Percentiles rank a stretch among this genome's conserved stretches.
Conservation (phyloP, 2,329 filamentous ascomycete genomes). For the Thelonectria discophora region DNA sequence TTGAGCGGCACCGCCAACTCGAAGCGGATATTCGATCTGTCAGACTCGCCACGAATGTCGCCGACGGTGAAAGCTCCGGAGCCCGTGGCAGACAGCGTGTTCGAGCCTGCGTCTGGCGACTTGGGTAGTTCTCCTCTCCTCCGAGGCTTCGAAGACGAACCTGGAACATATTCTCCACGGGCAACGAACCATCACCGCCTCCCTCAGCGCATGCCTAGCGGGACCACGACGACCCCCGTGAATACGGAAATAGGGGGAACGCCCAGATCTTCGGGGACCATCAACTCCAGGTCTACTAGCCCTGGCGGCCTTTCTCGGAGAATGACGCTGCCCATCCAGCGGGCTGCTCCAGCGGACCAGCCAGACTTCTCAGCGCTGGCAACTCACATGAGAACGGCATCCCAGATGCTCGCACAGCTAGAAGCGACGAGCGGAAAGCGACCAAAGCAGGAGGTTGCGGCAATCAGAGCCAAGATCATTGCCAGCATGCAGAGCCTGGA, state of each 20-base stretch:
- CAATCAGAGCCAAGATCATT: constrained; percentile 86
- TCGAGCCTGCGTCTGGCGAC: constrained; percentile 83
- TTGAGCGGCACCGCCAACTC: constrained; percentile 64
- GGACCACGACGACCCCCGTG: constrained; percentile 67
- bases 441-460: constrained; percentile 81
- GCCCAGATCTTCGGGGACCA: constrained; percentile 74
- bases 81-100: constrained; percentile 73
- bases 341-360: constrained; percentile 69
- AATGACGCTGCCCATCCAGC: constrained; percentile 66
- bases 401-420: constrained; percentile 86
- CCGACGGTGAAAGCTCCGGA: constrained; percentile 54
- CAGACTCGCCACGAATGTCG: constrained; percentile 67
- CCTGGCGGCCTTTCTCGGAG: constrained; percentile 65
- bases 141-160: constrained; percentile 64
- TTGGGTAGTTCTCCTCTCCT: constrained; percentile 77
- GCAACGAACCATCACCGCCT: constrained; percentile 43
- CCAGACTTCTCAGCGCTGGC: constrained; percentile 84
- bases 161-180: constrained; percentile 42
- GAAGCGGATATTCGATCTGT: constrained; percentile 72
- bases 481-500: constrained; percentile 89
- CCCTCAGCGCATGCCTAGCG: constrained; percentile 67
- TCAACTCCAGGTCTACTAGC: constrained; percentile 73
- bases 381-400: constrained; percentile 87
- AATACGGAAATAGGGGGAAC: constrained; percentile 68
- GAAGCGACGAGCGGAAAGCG: constrained; percentile 83